Evolutionary conservation across 2,329 filamentous ascomycete species (phyloP), one percentile per base, ranked within the genome.

Genomic region (Pseudogymnoascus sp.): DNA sequence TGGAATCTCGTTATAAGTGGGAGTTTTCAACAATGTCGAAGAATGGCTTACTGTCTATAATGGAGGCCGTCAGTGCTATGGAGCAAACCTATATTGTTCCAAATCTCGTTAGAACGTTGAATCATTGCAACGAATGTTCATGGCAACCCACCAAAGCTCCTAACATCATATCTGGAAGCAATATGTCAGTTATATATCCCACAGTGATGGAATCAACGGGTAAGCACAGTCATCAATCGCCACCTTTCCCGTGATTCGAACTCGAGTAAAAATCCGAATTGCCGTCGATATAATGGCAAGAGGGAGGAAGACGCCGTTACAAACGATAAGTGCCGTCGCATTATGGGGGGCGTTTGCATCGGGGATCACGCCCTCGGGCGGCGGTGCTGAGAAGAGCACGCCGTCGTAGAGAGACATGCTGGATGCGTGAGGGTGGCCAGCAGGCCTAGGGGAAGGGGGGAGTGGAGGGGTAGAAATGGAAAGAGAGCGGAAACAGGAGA

Each of bases 161-260:
- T 7, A 57, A 15, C 62, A 64, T 64, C 10, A 64, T 55, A 34
- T 56, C 62, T 64, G 19, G 35, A 38, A 38, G 35, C 35, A 38
- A 18, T 18, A 38, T 38, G n/a, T 30, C 26, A 18, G 21, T 15
- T 13, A 3, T 33, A 59, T 23, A 61, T 48, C 30, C 10, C 30
- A 23, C 1, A 6, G 18, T 61, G 12, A 15, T n/a, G 9, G 23
- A 4, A 18, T 38, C 35, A 38, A 38, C 35, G 35, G 35, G 35
- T 18, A 18, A 18, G 59, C 33, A 66, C 65, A 63, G 28, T 66
- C 64, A 39, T 65, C 64, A 18, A 63, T 59, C 1, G 64, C 63
- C 1, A 65, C 52, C 7, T 58, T 64, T 13, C 59, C 39, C 10
- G 61, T 55, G 15, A 66, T 60, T 23, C 35, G 38, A 7, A 48